Conservation (phyloP, 129 eudicot genomes). For the Heracleum sosnowskyi region DNA sequence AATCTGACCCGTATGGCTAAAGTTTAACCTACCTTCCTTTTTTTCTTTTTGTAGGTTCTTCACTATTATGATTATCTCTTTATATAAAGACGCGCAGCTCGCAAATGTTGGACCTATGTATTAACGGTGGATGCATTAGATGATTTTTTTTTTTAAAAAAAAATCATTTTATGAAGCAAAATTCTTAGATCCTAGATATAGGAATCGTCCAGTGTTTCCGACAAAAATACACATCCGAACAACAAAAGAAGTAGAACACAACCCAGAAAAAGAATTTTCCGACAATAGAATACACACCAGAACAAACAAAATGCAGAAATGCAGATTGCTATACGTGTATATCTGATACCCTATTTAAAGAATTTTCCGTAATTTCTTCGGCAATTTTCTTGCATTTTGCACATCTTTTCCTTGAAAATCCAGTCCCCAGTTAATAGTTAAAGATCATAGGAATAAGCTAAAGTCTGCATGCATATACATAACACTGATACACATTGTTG, state of each 20-base stretch:
- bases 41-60: too few species aligned
- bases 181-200: not conserved
- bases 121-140: not conserved
- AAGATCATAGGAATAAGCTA: not conserved
- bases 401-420: not conserved
- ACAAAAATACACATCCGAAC: not conserved
- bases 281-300: not conserved
- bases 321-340: not conserved
- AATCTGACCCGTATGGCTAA: not conserved
- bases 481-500: not conserved
- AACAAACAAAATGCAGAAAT: not conserved
- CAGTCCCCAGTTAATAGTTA: not conserved
- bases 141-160: too few species aligned
- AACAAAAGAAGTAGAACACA: not conserved
- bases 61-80: not conserved
- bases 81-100: too few species aligned
- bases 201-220: not conserved
- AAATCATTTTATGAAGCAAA: not conserved
- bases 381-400: not conserved
- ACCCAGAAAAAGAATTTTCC: not conserved
- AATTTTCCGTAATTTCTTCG: not conserved
- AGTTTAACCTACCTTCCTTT: not conserved
- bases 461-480: not conserved
- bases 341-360: not conserved
- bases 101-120: not conserved